Percentiles rank a stretch among this genome's conserved stretches.
These are phyloP conservation scores for Eimeria falciformis DNA, from an alignment of 169 alveolate species.

Conservation along the genomic window DNA sequence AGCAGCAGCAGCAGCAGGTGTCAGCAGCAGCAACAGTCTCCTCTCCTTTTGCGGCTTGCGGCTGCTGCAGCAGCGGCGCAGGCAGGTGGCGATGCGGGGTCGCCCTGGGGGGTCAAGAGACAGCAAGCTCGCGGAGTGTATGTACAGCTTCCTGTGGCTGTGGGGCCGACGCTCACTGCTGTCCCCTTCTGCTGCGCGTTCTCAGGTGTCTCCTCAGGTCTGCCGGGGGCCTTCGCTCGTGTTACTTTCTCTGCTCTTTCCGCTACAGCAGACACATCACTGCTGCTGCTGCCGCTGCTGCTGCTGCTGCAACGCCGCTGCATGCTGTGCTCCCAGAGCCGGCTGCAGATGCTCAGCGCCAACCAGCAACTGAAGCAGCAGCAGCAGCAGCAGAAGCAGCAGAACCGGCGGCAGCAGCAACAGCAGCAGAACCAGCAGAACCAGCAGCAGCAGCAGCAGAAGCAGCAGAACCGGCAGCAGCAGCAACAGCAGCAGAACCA, in stretches of 20 bases:
- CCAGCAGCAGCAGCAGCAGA: background rate
- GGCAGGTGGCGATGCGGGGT: constrained; percentile 17
- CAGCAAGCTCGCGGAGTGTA: constrained; percentile 35
- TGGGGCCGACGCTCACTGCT: constrained; percentile 54
- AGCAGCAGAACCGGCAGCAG: background rate
- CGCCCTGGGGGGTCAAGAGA: constrained; percentile 31
- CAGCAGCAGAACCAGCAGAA: background rate
- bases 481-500: background rate
- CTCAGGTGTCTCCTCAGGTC: constrained; percentile 48
- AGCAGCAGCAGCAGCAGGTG: constrained; percentile 52
- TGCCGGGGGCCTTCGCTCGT: constrained; percentile 37
- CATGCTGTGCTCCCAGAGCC: background rate
- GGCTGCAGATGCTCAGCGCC: no score
- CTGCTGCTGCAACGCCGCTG: constrained; percentile 52
- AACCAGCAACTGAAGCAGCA: background rate
- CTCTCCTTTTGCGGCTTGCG: constrained; percentile 4
- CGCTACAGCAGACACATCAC: constrained; percentile 16
- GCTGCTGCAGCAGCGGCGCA: constrained; percentile 55
- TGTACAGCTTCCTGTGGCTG: constrained; percentile 43
- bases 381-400: constrained; percentile 28
- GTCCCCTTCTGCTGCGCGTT: constrained; percentile 63
- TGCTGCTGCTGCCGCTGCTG: constrained; percentile 15
- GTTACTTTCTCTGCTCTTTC: constrained; percentile 49
- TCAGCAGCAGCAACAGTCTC: background rate
- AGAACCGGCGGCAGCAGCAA: background rate